Base-by-base conservation (phyloP, 2,329 filamentous ascomycete species). In the Cryphonectria carpinicola region DNA sequence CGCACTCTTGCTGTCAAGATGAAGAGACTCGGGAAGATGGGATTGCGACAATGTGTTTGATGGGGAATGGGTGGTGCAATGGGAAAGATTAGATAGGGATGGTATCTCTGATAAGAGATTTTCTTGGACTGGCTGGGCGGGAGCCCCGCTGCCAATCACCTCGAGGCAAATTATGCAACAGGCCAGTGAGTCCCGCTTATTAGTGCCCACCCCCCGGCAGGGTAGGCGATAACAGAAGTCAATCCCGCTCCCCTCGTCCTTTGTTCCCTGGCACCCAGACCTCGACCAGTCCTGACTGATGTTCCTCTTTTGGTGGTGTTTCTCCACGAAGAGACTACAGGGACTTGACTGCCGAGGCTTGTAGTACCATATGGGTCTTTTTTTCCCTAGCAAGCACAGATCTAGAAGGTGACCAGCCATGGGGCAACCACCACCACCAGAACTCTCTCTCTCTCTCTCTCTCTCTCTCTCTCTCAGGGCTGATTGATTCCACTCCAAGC, bases 1-100 rank as follows among this genome's bases (percentile, higher is more conserved):
- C 39, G 71, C 66, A 68, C 68, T 68, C 54, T 39, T 22, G 17
- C n/a, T 22, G 46, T 49, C 37, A 32, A 54, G 8, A 35, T 35
- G 61, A 39, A 60, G 43, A 14, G 37, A 32, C 28, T 39, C 56
- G 67, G 49, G 64, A 64, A 43, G 43, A 72, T 43, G 39, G 49
- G 37, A 49, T 25, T 49, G 46, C 67, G 68, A 66, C 32, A n/a
- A 58, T 46, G 32, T 65, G 62, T 65, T 66, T 66, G 68, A 60
- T 52, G 63, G 63, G 37, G 63, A 65, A 52, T 39, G 37, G 63
- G 63, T 25, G 28, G 41, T 61, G 32, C 66, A 60, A 60, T 64
- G 22, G 65, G 61, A 65, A 67, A 65, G 70, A 68, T 67, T 67
- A 66, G 56, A 66, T 52, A 65, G 61, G 60, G 70, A 54, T 62